phyloP scores from a whole-genome alignment of 2,329 filamentous ascomycete genomes.

The Penicillium palitans region DNA sequence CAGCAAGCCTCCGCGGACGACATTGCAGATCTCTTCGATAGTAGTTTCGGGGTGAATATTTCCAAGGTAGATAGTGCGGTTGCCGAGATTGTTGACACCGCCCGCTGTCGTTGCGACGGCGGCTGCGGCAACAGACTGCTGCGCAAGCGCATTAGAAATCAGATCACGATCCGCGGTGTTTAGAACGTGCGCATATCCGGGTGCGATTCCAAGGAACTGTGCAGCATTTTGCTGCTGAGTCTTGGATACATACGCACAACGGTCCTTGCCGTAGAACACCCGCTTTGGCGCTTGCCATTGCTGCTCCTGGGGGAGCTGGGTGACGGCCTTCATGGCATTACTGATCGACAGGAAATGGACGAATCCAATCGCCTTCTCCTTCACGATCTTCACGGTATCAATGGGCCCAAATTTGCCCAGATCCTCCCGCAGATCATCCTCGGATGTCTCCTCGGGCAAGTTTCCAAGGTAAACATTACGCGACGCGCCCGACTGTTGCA shows the following conservation, averaged over 20 bases:
- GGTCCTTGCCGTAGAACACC: conserved; percentile 98
- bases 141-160: conserved; percentile 92
- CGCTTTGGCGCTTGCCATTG: conserved; percentile 96
- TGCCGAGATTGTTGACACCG: conserved; percentile 95
- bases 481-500: conserved; percentile 95
- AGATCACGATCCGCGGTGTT: conserved; percentile 95
- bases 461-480: conserved; percentile 97
- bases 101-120: conserved; percentile 95
- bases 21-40: conserved; percentile 99
- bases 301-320: conserved; percentile 89
- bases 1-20: conserved; percentile 89
- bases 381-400: conserved; percentile 95
- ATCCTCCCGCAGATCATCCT: conserved; percentile 92
- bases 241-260: conserved; percentile 98
- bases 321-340: conserved; percentile 97
- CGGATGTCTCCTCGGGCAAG: conserved; percentile 81
- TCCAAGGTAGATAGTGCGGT: conserved; percentile 94
- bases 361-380: conserved; percentile 97
- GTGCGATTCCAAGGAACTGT: conserved; percentile 95
- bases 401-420: conserved; percentile 94
- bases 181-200: conserved; percentile 92
- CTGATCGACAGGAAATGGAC: conserved; percentile 96
- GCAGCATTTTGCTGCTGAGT: conserved; percentile 99
- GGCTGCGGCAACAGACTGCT: conserved; percentile 95
- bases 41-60: conserved; percentile 99